Evolutionary conservation across 306 rosid species (phyloP).

Genomic region (Cyclanthera cordifolia): DNA sequence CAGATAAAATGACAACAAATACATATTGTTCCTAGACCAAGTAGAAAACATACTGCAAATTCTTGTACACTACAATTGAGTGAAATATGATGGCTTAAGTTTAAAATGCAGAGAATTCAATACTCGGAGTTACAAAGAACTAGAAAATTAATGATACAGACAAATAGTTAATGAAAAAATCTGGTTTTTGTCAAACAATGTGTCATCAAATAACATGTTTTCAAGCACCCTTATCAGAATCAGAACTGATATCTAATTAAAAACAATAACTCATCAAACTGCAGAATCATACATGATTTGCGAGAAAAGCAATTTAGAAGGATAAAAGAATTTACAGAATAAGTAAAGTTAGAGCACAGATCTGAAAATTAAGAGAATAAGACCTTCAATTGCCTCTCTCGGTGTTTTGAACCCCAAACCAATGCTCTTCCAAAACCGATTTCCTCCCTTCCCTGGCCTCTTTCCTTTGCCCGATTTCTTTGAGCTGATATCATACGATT

Average conservation of each 20-base stretch:
- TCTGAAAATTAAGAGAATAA: neutral
- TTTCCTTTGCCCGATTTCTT: slow-evolving; percentile 51
- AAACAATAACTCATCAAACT: neutral
- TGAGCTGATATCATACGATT: slow-evolving; percentile 22
- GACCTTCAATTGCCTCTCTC: slow-evolving; percentile 48
- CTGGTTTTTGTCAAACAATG: neutral
- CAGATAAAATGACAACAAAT: neutral
- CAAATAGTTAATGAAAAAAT: neutral
- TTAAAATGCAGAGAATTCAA: neutral
- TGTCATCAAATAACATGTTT: neutral
- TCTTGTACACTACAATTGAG: neutral
- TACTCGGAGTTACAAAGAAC: neutral
- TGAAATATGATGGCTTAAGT: neutral
- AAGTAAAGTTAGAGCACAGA: neutral
- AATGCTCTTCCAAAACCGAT: slow-evolving; percentile 44
- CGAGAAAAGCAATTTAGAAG: neutral
- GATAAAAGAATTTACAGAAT: neutral
- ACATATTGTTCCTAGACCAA: neutral
- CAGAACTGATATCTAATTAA: neutral
- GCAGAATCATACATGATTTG: neutral
- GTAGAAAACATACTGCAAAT: neutral
- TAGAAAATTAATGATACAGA: neutral
- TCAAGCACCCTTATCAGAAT: neutral
- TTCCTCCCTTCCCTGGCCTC: slow-evolving; percentile 60
- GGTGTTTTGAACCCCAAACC: slow-evolving; percentile 62